A percentile compares a stretch with the other conserved stretches of the same genome.
phyloP scores from a whole-genome alignment of 768 basidiomycete genomes.

The Dacryopinax spathularia region DNA sequence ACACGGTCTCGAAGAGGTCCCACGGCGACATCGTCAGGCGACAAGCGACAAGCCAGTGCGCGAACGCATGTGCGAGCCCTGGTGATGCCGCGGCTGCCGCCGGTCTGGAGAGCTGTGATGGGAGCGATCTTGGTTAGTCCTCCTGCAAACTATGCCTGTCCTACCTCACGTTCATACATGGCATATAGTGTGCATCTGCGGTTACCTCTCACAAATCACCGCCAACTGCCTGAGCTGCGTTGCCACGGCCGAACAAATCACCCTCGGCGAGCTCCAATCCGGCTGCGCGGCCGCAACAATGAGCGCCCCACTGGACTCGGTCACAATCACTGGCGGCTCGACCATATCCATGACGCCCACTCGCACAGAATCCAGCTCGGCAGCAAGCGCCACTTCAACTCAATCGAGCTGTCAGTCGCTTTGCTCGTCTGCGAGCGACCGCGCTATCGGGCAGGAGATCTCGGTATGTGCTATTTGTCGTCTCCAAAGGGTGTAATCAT shows the following conservation, averaged over 20 bases:
- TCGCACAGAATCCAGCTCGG: neutral
- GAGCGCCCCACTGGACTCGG: neutral
- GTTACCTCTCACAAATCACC: neutral
- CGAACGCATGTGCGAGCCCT: neutral
- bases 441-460: neutral
- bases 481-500: neutral
- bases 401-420: neutral
- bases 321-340: neutral
- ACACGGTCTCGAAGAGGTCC: neutral
- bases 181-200: neutral
- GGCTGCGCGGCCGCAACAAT: neutral
- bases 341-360: neutral
- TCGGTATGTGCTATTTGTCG: neutral
- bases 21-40: neutral
- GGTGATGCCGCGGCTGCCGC: neutral
- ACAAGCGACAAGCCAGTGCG: neutral
- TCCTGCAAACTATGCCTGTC: neutral
- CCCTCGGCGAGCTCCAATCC: neutral
- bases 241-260: neutral
- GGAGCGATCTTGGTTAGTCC: neutral
- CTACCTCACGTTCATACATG: neutral
- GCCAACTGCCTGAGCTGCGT: neutral
- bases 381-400: neutral
- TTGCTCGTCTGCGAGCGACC: neutral
- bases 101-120: neutral